These are phyloP conservation scores for Lentinula raphanica DNA, from an alignment of 768 basidiomycete genomes.

Conservation along the genomic window DNA sequence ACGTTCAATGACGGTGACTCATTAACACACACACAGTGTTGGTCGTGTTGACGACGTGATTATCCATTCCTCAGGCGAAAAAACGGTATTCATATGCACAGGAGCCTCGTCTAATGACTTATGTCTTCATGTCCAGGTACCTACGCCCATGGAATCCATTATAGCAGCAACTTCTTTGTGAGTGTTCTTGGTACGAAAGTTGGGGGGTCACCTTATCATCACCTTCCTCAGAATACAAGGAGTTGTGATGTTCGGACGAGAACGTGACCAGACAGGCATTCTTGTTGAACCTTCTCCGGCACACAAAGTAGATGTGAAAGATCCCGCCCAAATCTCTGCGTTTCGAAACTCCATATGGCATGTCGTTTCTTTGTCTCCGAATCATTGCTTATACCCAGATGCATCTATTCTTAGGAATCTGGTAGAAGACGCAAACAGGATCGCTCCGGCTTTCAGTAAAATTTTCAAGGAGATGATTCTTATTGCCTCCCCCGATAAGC, in stretches of 20 bases:
- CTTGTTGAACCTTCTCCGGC: constrained; percentile 25
- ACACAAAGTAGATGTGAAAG: constrained; percentile 21
- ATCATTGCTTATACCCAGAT: not conserved
- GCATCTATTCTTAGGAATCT: constrained; percentile 21
- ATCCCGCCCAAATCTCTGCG: constrained; percentile 18
- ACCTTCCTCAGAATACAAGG: constrained; percentile 17
- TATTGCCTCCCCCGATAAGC: constrained; percentile 30
- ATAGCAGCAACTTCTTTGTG: constrained; percentile 20
- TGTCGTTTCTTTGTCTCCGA: constrained; percentile 1
- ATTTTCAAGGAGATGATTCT: constrained; percentile 52
- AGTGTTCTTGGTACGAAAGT: constrained; percentile 13
- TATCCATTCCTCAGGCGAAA: constrained; percentile 24
- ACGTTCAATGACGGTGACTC: not conserved
- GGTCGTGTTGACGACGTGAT: constrained; percentile 31
- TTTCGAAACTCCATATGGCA: constrained; percentile 35
- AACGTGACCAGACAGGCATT: constrained; percentile 28
- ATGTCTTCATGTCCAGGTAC: constrained; percentile 9
- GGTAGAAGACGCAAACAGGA: constrained; percentile 40
- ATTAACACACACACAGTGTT: constrained; percentile 19
- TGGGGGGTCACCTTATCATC: not conserved
- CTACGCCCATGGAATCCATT: constrained; percentile 24
- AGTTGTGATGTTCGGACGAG: constrained; percentile 40
- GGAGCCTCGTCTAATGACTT: not conserved
- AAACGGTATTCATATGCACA: constrained; percentile 11
- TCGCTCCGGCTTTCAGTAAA: constrained; percentile 39